Conservation (phyloP, 345 rosid species). For the Salix viminalis region DNA sequence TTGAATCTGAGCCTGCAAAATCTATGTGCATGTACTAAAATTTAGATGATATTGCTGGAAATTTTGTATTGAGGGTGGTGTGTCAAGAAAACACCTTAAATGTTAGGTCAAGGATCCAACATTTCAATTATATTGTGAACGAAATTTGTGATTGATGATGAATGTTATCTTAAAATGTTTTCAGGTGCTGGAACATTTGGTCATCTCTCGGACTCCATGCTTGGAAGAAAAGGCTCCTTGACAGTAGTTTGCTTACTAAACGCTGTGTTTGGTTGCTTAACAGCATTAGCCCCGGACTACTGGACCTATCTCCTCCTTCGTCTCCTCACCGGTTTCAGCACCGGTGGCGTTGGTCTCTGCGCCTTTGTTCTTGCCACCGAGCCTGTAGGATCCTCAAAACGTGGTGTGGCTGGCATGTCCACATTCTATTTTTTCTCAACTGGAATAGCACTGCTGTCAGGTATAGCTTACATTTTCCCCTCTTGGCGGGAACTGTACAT, state of each 20-base stretch:
- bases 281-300: conserved; percentile 71
- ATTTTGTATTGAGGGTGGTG: too few relatives aligned
- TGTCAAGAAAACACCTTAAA: too few relatives aligned
- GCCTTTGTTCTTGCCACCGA: conserved; percentile 87
- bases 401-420: conserved; percentile 91
- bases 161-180: not conserved
- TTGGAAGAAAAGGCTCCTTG: conserved; percentile 92
- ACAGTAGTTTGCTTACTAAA: conserved; percentile 67
- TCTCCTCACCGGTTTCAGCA: conserved; percentile 79
- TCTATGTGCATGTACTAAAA: too few relatives aligned
- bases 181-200: conserved; percentile 95
- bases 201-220: conserved; percentile 77
- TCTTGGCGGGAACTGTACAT: conserved; percentile 78
- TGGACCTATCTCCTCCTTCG: conserved; percentile 60
- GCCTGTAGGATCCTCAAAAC: conserved; percentile 76
- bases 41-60: too few relatives aligned
- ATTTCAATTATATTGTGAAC: not conserved
- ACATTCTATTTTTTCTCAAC: conserved; percentile 89
- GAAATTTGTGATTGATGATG: not conserved
- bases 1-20: too few relatives aligned
- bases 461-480: conserved; percentile 57
- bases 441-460: conserved; percentile 65
- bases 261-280: conserved; percentile 66
- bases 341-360: conserved; percentile 83
- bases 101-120: too few relatives aligned